A percentile compares a stretch with the other conserved stretches of the same genome.
These are phyloP conservation scores for Berberis vulgaris DNA, from an alignment of 164 flowering plant genomes.

Conservation along the genomic window DNA sequence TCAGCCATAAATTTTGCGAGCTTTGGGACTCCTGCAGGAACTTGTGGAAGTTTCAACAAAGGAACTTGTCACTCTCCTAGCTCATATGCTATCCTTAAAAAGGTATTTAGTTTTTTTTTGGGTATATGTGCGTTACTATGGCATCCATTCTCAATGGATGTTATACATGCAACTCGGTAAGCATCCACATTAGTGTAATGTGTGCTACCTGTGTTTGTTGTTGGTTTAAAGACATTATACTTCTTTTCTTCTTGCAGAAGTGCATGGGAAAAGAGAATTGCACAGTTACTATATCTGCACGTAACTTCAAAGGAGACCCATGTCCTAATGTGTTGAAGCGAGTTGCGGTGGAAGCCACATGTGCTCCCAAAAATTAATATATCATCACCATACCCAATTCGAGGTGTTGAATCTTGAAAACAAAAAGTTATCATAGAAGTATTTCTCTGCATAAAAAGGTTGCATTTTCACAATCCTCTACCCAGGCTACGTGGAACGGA, in stretches of 20 bases:
- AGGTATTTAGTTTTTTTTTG: constrained; percentile 30
- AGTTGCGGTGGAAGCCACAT: constrained; percentile 83
- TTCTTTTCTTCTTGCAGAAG: constrained; percentile 33
- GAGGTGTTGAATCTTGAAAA: constrained; percentile 7
- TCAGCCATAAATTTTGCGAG: constrained; percentile 95
- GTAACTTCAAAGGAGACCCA: constrained; percentile 79
- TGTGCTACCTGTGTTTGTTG: neutral
- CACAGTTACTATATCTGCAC: constrained; percentile 61
- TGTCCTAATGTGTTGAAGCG: constrained; percentile 82
- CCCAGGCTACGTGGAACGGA: too few relatives aligned
- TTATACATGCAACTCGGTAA: too few relatives aligned
- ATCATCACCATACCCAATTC: constrained; percentile 15
- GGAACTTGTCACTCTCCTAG: constrained; percentile 88
- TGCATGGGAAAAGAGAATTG: constrained; percentile 76
- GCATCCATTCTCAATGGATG: too few relatives aligned
- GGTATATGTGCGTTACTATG: neutral
- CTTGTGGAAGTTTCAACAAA: constrained; percentile 84
- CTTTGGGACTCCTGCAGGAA: constrained; percentile 93
- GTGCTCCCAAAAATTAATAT: constrained; percentile 26
- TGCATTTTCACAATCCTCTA: too few relatives aligned
- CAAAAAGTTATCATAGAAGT: too few relatives aligned
- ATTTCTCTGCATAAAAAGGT: too few relatives aligned
- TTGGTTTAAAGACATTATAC: neutral
- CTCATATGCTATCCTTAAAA: constrained; percentile 52
- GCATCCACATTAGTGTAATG: neutral